Evolutionary conservation across 768 basidiomycete species (phyloP), one percentile per base, ranked within the genome.

Genomic region (Scleroderma citrinum): DNA sequence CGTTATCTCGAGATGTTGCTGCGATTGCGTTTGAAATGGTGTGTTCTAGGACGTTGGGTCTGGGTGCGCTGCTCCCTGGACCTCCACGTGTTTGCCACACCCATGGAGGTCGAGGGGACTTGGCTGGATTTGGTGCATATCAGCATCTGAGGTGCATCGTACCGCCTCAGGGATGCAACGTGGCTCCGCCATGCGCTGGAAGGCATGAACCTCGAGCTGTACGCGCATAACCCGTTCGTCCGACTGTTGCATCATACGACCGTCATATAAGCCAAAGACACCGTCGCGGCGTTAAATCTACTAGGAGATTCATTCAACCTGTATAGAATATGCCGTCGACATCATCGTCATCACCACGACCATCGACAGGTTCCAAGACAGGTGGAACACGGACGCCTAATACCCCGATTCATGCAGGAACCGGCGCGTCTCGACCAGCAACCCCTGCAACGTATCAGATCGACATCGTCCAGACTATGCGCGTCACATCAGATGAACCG

Each of bases 391-490:
- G n/a, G n/a, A n/a, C n/a, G n/a, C n/a, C n/a, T n/a, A n/a, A n/a
- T n/a, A n/a, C n/a, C n/a, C n/a, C n/a, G n/a, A n/a, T n/a, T n/a
- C n/a, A n/a, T n/a, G n/a, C n/a, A n/a, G n/a, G n/a, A n/a, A n/a
- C n/a, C n/a, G n/a, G n/a, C n/a, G n/a, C 52, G 44, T 11, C 48
- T 48, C 13, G 55, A 47, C 19, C 50, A 54, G 7, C 52, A 26
- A 20, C 40, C 32, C 20, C 52, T 21, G 36, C 49, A 20, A 55
- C 60, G 31, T 60, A 63, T 42, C 51, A 63, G 55, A 53, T 67
- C 52, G 63, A 67, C 47, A 54, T 65, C 53, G 58, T 66, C 31
- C 62, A 66, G 56, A 62, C 50, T 43, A 16, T 65, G 56, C 65
- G 56, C 30, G 51, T 68, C 32, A 56, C 52, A 41, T 67, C 62